Base-by-base conservation (phyloP, 768 basidiomycete species). In the Pluteus cervinus region DNA sequence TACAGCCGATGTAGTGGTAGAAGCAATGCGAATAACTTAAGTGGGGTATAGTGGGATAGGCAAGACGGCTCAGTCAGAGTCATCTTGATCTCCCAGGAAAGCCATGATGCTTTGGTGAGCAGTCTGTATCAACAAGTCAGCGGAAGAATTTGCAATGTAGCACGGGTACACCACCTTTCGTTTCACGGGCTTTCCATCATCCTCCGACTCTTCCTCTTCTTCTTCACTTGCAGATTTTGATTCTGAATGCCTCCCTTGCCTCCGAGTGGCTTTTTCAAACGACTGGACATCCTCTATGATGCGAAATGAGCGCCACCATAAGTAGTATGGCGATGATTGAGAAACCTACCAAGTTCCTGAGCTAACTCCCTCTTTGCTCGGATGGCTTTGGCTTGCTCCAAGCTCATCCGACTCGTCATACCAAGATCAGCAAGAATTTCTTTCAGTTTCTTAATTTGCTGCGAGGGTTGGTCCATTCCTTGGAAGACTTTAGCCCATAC, bases 251-350 rank as follows among this genome's bases (percentile, higher is more conserved):
- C 48, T 4, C 46, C 49, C 18, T 40, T 40, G 4, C 61, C 65
- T 11, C 55, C 52, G 12, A 74, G n/a, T 61, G 11, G 73, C 65
- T 46, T 71, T 62, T 41, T 78, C 81, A 41, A 88, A 90, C 34
- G 73, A 67, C 44, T 77, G 63, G 14, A 90, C 86, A 44, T 89
- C 87, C 70, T 79, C 87, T 88, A n/a, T n/a, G n/a, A n/a, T n/a
- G 54, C 33, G 10, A 35, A 22, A 24, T 11, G 32, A 34, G 17
- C 9, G 33, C 29, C 33, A 17, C 42, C 5, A 37, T 18, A 16
- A 23, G 10, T 37, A 29, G 4, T 12, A 24, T 18, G 25, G 14
- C 3, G 14, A 16, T 31, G 18, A 31, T 18, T 29, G 10, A 32
- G 40, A 21, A 16, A 67, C 76, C 22, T 46, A 92, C 89, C 73